A percentile compares a stretch with the other conserved stretches of the same genome.
phyloP scores from a whole-genome alignment of 352 stramenopile species.

The Phytopythium montanum region DNA sequence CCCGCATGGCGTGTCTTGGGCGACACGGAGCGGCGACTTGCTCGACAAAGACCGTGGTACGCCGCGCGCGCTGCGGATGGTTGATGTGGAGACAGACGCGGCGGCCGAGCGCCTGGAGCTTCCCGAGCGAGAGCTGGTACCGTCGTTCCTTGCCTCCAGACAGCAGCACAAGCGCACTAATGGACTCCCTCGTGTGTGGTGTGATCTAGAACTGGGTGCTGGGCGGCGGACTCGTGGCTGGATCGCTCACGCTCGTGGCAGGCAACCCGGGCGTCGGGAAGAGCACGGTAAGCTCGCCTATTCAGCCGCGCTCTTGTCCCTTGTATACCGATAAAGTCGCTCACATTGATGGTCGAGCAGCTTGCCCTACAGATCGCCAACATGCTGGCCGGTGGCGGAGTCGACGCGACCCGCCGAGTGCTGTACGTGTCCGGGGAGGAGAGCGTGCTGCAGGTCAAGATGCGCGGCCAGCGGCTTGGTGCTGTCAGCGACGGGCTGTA shows the following conservation, averaged over 20 bases:
- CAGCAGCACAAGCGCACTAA: background rate
- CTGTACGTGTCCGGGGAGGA: conserved; percentile 97
- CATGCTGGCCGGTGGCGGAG: conserved; percentile 49
- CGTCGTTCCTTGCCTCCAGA: background rate
- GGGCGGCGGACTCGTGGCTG: conserved; percentile 94
- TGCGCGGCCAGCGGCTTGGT: conserved; percentile 86
- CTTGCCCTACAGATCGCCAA: conserved; percentile 93
- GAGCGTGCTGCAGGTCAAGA: conserved; percentile 94
- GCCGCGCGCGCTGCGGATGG: conserved; percentile 50
- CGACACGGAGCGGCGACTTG: conserved; percentile 13
- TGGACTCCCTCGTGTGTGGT: background rate
- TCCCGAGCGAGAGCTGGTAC: conserved; percentile 65
- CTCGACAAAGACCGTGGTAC: conserved; percentile 10
- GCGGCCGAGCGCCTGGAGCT: conserved; percentile 59
- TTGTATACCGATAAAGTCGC: background rate
- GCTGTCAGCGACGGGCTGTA: conserved; percentile 62
- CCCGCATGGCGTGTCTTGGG: conserved; percentile 30
- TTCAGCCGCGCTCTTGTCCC: no score
- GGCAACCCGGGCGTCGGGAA: conserved; percentile 95
- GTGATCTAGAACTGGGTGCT: conserved; percentile 88
- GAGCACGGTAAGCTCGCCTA: conserved; percentile 57
- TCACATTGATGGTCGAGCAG: conserved; percentile 14
- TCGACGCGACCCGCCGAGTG: conserved; percentile 46
- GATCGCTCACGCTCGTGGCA: conserved; percentile 93
- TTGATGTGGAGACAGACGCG: conserved; percentile 58